Conservation (phyloP, 2,329 filamentous ascomycete species). For the Sporothrix schenckii region DNA sequence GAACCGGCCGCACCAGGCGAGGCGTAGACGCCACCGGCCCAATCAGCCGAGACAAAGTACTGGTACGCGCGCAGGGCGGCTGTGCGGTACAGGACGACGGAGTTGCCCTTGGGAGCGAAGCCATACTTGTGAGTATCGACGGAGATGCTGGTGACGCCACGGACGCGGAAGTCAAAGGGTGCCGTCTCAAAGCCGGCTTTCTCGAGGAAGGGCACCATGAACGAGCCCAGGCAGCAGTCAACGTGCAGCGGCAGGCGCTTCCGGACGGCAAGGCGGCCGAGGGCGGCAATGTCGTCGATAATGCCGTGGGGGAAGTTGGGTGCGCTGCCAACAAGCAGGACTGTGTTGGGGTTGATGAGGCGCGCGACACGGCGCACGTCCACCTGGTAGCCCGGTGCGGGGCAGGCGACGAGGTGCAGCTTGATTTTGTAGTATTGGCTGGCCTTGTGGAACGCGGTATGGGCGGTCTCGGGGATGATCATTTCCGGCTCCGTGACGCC, state of each 20-base stretch:
- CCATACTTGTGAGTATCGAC: slow-evolving; percentile 99
- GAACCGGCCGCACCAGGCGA: slow-evolving; percentile 90
- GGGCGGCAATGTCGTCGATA: slow-evolving; percentile 86
- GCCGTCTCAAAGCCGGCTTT: slow-evolving; percentile 90
- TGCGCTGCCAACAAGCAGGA: slow-evolving; percentile 89
- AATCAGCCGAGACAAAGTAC: slow-evolving; percentile 94
- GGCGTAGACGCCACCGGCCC: slow-evolving; percentile 94
- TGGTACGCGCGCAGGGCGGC: slow-evolving; percentile 80
- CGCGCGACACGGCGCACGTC: slow-evolving; percentile 75
- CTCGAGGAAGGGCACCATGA: slow-evolving; percentile 88
- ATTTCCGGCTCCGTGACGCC: slow-evolving; percentile 93
- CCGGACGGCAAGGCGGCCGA: slow-evolving; percentile 80
- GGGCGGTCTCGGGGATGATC: slow-evolving; percentile 91
- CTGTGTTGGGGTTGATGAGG: slow-evolving; percentile 90
- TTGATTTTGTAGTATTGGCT: slow-evolving; percentile 97
- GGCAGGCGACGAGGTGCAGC: slow-evolving; percentile 83
- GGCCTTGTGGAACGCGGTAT: slow-evolving; percentile 96
- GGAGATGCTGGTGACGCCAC: slow-evolving; percentile 91
- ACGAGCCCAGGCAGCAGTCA: slow-evolving; percentile 95
- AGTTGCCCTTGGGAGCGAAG: slow-evolving; percentile 97
- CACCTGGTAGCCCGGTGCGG: slow-evolving; percentile 82
- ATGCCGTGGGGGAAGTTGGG: slow-evolving; percentile 99
- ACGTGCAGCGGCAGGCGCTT: slow-evolving; percentile 88
- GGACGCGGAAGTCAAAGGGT: slow-evolving; percentile 90
- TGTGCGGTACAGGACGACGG: slow-evolving; percentile 85